A percentile compares a stretch with the other conserved stretches of the same genome.
These are phyloP conservation scores for Pythium guiyangense DNA, from an alignment of 352 stramenopile genomes.

Conservation along the genomic window DNA sequence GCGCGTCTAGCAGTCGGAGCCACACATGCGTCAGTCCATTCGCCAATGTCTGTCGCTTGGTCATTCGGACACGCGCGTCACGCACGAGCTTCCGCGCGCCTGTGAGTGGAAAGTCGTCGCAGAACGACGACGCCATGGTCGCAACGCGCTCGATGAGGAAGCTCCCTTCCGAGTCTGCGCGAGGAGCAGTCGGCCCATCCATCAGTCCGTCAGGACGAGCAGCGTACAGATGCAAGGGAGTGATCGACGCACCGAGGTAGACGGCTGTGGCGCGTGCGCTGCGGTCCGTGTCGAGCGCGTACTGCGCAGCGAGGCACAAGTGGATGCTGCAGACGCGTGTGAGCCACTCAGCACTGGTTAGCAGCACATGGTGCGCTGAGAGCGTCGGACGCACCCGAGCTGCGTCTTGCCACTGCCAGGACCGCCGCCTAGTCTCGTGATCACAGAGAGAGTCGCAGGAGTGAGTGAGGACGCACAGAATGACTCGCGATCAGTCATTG, in stretches of 20 bases:
- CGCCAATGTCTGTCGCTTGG: background rate
- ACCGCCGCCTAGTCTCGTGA: conserved; percentile 37
- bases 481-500: conserved; percentile 1
- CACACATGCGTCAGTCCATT: background rate
- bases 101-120: conserved; percentile 56
- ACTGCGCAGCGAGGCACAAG: conserved; percentile 57
- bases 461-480: background rate
- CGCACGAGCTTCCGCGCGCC: conserved; percentile 28
- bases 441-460: background rate
- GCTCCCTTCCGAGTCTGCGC: conserved; percentile 88
- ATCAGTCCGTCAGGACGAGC: background rate
- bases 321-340: conserved; percentile 41
- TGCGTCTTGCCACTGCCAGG: conserved; percentile 79
- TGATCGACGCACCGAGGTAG: conserved; percentile 50
- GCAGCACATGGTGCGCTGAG: too few relatives aligned
- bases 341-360: background rate
- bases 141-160: conserved; percentile 87
- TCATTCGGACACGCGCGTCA: background rate
- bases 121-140: conserved; percentile 78
- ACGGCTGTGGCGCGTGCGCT: conserved; percentile 22
- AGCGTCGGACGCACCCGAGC: conserved; percentile 31
- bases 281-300: conserved; percentile 11
- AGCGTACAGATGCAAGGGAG: background rate
- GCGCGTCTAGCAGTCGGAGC: conserved; percentile 27
- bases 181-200: background rate